phyloP scores from a whole-genome alignment of 2,329 filamentous ascomycete species.

The Xylaria sp. region DNA sequence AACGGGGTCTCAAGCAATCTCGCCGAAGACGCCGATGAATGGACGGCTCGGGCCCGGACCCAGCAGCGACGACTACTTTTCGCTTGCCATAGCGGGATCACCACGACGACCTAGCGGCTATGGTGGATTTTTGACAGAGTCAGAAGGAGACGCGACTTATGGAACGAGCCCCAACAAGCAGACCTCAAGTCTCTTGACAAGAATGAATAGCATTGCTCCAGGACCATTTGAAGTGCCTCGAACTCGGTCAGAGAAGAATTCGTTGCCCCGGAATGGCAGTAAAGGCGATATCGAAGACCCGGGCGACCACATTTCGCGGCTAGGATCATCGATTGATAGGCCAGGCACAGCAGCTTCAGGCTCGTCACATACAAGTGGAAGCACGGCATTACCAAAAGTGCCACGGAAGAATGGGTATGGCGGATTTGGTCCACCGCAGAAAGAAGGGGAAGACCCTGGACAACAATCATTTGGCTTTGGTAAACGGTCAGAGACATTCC shows the following conservation, averaged over 20 bases:
- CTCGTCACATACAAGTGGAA: conserved; percentile 48
- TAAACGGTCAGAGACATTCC: conserved; percentile 65
- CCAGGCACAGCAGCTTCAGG: conserved; percentile 46
- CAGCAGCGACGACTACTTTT: conserved; percentile 57
- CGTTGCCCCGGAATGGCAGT: conserved; percentile 48
- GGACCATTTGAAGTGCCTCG: conserved; percentile 69
- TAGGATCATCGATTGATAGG: conserved; percentile 42
- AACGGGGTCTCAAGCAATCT: conserved; percentile 68
- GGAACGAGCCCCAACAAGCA: conserved; percentile 60
- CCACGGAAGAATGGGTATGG: conserved; percentile 66
- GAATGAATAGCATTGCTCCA: conserved; percentile 72
- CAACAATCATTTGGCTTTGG: conserved; percentile 52
- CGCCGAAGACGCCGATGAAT: conserved; percentile 68
- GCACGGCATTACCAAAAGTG: conserved; percentile 51
- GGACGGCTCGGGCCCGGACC: conserved; percentile 56
- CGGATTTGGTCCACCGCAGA: conserved; percentile 63
- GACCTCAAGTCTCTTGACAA: conserved; percentile 60
- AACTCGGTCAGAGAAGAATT: conserved; percentile 49
- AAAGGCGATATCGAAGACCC: conserved; percentile 37
- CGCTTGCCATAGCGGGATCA: conserved; percentile 57
- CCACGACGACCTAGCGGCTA: conserved; percentile 61
- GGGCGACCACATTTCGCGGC: conserved; percentile 40
- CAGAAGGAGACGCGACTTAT: conserved; percentile 53
- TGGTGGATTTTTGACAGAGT: conserved; percentile 57
- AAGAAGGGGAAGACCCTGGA: conserved; percentile 51